Conservation (phyloP, 208 protist genomes). For the Leishmania amazonensis region DNA sequence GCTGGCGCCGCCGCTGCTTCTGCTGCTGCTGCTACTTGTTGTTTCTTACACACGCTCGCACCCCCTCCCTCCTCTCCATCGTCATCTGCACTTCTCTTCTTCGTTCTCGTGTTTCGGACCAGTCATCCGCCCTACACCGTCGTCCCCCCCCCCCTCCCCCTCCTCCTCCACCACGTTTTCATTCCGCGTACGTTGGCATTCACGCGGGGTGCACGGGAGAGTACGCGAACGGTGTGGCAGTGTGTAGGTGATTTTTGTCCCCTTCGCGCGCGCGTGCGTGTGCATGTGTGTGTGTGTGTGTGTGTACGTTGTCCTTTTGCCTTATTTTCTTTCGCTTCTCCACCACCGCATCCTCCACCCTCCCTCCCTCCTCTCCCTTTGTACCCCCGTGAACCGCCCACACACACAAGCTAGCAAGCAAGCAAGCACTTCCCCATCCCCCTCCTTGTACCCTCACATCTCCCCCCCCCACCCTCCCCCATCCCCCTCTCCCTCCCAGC, state of each 20-base stretch:
- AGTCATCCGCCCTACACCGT: too few relatives aligned
- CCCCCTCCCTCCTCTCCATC: neutral
- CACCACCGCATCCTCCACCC: neutral
- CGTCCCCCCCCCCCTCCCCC: too few relatives aligned
- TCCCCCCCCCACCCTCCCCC: neutral
- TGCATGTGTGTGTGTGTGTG: neutral
- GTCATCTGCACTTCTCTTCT: too few relatives aligned
- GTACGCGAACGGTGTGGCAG: too few relatives aligned
- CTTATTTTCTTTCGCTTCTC: neutral
- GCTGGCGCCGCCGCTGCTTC: too few relatives aligned
- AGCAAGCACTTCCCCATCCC: neutral
- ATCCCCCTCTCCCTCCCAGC: neutral
- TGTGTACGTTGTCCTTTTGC: neutral
- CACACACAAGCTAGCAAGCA: neutral
- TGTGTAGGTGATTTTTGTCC: neutral
- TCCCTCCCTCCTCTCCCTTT: neutral
- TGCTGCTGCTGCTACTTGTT: too few relatives aligned
- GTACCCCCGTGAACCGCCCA: neutral
- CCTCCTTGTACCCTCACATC: conserved; percentile 1
- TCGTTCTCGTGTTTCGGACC: too few relatives aligned
- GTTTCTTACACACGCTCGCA: neutral
- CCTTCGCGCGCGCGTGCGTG: neutral
- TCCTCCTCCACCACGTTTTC: neutral
- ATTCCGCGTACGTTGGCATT: too few relatives aligned
- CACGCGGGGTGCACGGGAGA: too few relatives aligned